Evolutionary conservation across 257 asterid genomes (phyloP).

Genomic region (Schizonepeta tenuifolia): DNA sequence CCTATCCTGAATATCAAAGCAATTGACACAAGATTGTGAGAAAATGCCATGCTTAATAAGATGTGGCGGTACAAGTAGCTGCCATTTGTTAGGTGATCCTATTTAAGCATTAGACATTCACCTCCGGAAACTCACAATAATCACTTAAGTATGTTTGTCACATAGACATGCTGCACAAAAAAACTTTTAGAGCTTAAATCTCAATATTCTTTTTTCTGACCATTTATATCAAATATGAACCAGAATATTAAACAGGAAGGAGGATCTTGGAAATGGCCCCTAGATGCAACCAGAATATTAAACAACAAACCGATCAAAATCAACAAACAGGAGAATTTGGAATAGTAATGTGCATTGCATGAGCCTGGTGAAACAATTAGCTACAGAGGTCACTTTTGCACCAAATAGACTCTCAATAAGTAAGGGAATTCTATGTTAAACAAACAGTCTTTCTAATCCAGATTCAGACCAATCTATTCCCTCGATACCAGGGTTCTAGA

Average conservation of each 20-base stretch:
- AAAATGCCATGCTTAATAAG: conserved; percentile 4
- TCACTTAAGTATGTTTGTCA: background rate
- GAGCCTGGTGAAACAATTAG: no score
- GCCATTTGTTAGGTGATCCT: background rate
- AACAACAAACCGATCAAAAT: background rate
- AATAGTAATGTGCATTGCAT: no score
- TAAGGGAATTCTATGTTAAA: no score
- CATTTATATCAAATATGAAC: background rate
- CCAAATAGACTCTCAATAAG: conserved; percentile 2
- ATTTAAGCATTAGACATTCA: background rate
- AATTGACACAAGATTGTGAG: conserved; percentile 8
- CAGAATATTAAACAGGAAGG: no score
- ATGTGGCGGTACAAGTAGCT: background rate
- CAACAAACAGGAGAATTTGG: no score
- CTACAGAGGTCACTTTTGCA: background rate
- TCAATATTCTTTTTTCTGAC: background rate
- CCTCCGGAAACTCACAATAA: background rate
- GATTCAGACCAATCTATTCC: background rate
- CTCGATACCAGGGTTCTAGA: background rate
- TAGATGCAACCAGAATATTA: background rate
- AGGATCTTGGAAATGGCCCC: background rate
- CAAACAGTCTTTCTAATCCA: no score
- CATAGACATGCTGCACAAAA: background rate
- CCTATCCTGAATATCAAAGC: conserved; percentile 60
- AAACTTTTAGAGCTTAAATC: background rate